phyloP scores from a whole-genome alignment of 768 basidiomycete genomes.

The Pleurotus giganteus region DNA sequence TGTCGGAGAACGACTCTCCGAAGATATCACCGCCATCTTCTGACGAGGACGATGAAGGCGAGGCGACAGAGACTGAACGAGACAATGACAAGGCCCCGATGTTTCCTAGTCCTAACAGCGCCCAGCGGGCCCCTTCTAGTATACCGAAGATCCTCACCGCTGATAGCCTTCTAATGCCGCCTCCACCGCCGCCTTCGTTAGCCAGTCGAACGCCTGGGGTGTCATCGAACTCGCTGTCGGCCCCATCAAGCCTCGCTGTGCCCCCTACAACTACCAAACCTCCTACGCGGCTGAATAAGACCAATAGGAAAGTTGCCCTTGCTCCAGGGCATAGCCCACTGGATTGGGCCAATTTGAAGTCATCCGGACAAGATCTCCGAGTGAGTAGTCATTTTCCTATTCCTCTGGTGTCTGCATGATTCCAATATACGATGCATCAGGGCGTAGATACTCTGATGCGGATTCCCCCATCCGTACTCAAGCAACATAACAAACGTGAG shows the following conservation, averaged over 20 bases:
- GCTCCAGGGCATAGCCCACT: slow-evolving; percentile 89
- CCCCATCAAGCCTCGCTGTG: slow-evolving; percentile 44
- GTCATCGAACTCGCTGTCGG: slow-evolving; percentile 19
- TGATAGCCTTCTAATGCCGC: slow-evolving; percentile 56
- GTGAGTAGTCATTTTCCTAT: slow-evolving; percentile 38
- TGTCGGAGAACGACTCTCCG: slow-evolving; percentile 12
- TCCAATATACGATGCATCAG: slow-evolving; percentile 34
- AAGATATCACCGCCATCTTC: slow-evolving; percentile 39
- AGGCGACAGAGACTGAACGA: slow-evolving; percentile 32
- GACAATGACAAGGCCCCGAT: slow-evolving; percentile 65
- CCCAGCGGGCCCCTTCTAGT: slow-evolving; percentile 50
- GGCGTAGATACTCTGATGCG: slow-evolving; percentile 68
- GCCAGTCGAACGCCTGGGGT: slow-evolving; percentile 39
- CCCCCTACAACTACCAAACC: slow-evolving; percentile 64
- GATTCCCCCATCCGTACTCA: slow-evolving; percentile 74
- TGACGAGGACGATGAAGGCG: slow-evolving; percentile 42
- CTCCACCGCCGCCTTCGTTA: slow-evolving; percentile 43
- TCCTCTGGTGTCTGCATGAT: slow-evolving; percentile 13
- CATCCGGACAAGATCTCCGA: slow-evolving; percentile 75
- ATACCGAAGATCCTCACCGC: slow-evolving; percentile 34
- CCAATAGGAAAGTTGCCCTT: slow-evolving; percentile 78
- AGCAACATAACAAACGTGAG: slow-evolving; percentile 74
- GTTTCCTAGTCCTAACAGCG: slow-evolving; percentile 72
- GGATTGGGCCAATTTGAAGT: slow-evolving; percentile 91
- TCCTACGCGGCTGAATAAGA: slow-evolving; percentile 53